A percentile compares a stretch with the other conserved stretches of the same genome.
Conservation (phyloP, 2,329 filamentous ascomycete genomes). For the Colletotrichum sp. region DNA sequence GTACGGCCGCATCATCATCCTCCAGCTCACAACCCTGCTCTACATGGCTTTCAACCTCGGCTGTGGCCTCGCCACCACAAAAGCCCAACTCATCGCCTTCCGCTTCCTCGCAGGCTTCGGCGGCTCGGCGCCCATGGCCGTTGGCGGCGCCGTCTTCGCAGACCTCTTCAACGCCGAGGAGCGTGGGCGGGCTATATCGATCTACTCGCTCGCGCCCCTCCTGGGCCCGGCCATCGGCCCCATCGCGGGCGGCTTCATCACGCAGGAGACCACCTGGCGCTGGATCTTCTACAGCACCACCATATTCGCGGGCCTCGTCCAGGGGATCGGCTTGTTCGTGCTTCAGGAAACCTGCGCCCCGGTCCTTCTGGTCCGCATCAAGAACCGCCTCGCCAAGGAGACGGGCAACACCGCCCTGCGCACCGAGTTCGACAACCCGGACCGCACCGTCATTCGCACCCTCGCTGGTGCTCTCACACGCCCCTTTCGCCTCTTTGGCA, state of each 20-base stretch:
- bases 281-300: conserved; percentile 76
- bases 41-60: conserved; percentile 66
- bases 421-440: conserved; percentile 58
- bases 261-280: conserved; percentile 69
- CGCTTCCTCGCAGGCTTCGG: conserved; percentile 50
- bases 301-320: conserved; percentile 65
- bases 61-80: conserved; percentile 56
- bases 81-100: conserved; percentile 49
- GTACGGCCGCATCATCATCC: conserved; percentile 46
- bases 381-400: conserved; percentile 58
- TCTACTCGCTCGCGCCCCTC: conserved; percentile 43
- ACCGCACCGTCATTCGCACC: conserved; percentile 24
- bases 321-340: conserved; percentile 61
- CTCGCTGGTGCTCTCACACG: conserved; percentile 37
- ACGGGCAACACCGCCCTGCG: conserved; percentile 56
- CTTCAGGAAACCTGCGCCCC: conserved; percentile 72
- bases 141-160: conserved; percentile 44
- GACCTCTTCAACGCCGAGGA: conserved; percentile 47
- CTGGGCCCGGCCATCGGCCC: conserved; percentile 72
- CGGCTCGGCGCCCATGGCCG: conserved; percentile 44
- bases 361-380: conserved; percentile 63
- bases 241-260: conserved; percentile 69
- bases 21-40: conserved; percentile 46
- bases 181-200: conserved; percentile 42
- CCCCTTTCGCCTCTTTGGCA: conserved; percentile 49